Base-by-base conservation (phyloP, 2,329 filamentous ascomycete genomes). In the Xylaria sp. region DNA sequence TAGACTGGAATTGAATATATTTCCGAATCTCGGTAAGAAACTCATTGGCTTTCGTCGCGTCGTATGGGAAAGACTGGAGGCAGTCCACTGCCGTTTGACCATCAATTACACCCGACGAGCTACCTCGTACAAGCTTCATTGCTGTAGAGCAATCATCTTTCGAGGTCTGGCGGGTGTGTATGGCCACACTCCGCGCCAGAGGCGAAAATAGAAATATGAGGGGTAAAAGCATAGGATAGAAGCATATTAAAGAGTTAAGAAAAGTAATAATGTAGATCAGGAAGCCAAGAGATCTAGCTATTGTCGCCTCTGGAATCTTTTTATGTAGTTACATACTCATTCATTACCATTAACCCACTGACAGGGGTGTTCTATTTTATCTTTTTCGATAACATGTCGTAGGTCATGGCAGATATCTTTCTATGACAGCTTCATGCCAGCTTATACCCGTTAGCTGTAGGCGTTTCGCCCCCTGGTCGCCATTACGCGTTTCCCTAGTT, bases 1-100 rank as follows among this genome's bases (percentile, higher is more conserved):
- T 63, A n/a, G 65, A 67, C 44, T 67, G 65, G n/a, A 67, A 67
- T 15, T 67, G 58, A 25, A 67, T 44, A 41, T 67, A 67, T 10
- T 67, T 67, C 32, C 28, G 63, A 41, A 67, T 63, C 23, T 67
- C 65, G 8, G n/a, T 37, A 13, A 67, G 65, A 34, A 67, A 67
- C 7, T 41, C 13, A 8, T 9, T 15, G 4, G 59, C 59, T 57
- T 25, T 57, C 3, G 32, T 51, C 12, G 39, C 25, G 13, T 63
- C 23, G 34, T 50, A 67, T 8, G 65, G 65, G 2, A 67, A 51
- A n/a, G 57, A 62, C 9, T 32, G 9, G 10, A 67, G 65, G 23
- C 65, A 67, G 20, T 66, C 28, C 13, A 50, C 25, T 20, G 64
- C 64, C 28, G 64, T 34, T 23, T 62, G 39, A 41, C 64, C 64